phyloP scores from a whole-genome alignment of 371 early-diverging fungal species.

The Mortierella sp. region DNA sequence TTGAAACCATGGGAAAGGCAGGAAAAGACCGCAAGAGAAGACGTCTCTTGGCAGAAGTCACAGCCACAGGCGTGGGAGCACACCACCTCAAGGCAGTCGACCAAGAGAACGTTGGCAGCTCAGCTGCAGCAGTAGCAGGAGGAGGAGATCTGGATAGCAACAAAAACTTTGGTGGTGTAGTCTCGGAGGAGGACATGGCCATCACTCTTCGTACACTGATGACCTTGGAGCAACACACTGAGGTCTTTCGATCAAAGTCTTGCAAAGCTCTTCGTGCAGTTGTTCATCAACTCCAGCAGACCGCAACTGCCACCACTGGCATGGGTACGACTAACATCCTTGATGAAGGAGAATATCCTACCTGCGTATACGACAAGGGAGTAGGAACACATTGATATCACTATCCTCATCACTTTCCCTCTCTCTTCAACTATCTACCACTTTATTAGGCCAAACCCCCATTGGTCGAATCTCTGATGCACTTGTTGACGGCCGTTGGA shows the following conservation, averaged over 20 bases:
- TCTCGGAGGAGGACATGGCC: slow-evolving; percentile 58
- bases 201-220: slow-evolving; percentile 45
- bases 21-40: slow-evolving; percentile 59
- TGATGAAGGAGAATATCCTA: not conserved
- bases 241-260: slow-evolving; percentile 53
- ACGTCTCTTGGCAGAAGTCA: slow-evolving; percentile 52
- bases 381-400: not conserved
- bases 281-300: slow-evolving; percentile 53
- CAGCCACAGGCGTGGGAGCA: slow-evolving; percentile 20
- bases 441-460: slow-evolving; percentile 49
- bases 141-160: not conserved
- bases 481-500: slow-evolving; percentile 63
- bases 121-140: not conserved
- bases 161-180: slow-evolving; percentile 34
- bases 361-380: not conserved
- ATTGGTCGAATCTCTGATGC: slow-evolving; percentile 62
- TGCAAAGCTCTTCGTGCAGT: slow-evolving; percentile 54
- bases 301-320: slow-evolving; percentile 56
- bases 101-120: slow-evolving; percentile 27
- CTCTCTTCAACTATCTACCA: not conserved
- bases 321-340: slow-evolving; percentile 28
- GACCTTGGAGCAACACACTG: slow-evolving; percentile 52
- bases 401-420: not conserved
- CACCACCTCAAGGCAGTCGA: slow-evolving; percentile 22
- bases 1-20: slow-evolving; percentile 49